phyloP scores from a whole-genome alignment of 2,329 filamentous ascomycete species.

The Fusarium concolor region DNA sequence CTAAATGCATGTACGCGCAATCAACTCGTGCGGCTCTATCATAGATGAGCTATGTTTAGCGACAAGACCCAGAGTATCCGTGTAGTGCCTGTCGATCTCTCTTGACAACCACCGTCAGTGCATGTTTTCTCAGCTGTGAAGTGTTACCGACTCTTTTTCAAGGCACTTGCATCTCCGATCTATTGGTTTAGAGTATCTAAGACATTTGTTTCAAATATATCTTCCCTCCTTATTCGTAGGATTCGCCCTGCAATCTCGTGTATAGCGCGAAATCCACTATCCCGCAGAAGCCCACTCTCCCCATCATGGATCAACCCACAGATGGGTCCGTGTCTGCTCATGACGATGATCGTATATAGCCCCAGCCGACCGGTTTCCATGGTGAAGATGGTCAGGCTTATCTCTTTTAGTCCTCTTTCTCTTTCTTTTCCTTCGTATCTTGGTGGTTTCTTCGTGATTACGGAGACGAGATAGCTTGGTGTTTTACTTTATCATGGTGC shows the following conservation, averaged over 20 bases:
- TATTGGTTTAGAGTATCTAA: neutral
- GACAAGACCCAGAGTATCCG: slow-evolving; percentile 3
- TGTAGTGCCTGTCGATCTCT: slow-evolving; percentile 31
- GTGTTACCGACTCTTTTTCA: slow-evolving; percentile 3
- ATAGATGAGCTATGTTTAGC: slow-evolving; percentile 33
- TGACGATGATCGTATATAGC: slow-evolving; percentile 35
- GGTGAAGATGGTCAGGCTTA: neutral
- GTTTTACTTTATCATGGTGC: slow-evolving; percentile 50
- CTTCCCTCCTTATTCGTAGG: neutral
- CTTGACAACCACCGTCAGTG: neutral
- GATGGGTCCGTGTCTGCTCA: neutral
- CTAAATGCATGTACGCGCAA: slow-evolving; percentile 16
- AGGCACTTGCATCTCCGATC: neutral
- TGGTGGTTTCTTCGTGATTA: slow-evolving; percentile 17
- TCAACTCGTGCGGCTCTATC: slow-evolving; percentile 27
- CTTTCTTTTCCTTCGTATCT: slow-evolving; percentile 1
- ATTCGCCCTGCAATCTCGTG: slow-evolving; percentile 14
- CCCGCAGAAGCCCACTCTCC: slow-evolving; percentile 24
- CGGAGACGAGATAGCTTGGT: slow-evolving; percentile 12
- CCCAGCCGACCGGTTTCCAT: slow-evolving; percentile 5
- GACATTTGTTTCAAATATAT: neutral
- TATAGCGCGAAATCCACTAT: slow-evolving; percentile 13
- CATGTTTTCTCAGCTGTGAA: neutral
- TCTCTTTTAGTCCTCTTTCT: slow-evolving; percentile 3
- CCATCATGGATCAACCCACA: slow-evolving; percentile 23